A percentile compares a stretch with the other conserved stretches of the same genome.
Evolutionary conservation across 2,329 filamentous ascomycete genomes (phyloP).

Genomic region (Diaporthe longicolla): DNA sequence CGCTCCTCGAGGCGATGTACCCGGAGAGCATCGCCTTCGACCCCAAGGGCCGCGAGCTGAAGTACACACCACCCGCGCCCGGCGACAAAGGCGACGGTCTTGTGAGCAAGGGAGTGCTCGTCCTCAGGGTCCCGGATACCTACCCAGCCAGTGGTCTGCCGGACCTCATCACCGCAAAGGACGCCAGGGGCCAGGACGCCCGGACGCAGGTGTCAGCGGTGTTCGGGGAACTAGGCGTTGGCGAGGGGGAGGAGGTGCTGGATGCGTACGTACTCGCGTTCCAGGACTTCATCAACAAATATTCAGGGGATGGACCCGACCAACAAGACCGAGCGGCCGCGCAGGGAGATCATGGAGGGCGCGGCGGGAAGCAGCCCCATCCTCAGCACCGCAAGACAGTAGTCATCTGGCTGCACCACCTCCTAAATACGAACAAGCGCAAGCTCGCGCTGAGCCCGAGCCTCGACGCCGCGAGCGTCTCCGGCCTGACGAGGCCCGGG

Average conservation of each 20-base stretch:
- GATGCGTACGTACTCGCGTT: slow-evolving; percentile 20
- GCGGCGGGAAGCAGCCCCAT: not conserved
- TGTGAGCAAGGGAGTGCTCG: not conserved
- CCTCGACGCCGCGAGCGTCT: not conserved
- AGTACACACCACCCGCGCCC: not conserved
- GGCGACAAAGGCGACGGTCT: not conserved
- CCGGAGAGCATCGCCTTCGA: slow-evolving; percentile 19
- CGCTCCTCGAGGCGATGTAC: slow-evolving; percentile 18
- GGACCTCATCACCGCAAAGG: slow-evolving; percentile 18
- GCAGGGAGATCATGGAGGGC: not conserved
- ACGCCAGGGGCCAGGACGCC: not conserved
- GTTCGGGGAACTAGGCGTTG: not conserved
- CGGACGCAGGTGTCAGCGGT: not conserved
- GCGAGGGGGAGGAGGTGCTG: not conserved
- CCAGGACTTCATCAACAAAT: not conserved
- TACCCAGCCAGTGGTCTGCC: slow-evolving; percentile 4
- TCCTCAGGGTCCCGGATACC: slow-evolving; percentile 16
- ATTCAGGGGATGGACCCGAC: not conserved
- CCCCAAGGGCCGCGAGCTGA: not conserved
- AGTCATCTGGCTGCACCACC: slow-evolving; percentile 24
- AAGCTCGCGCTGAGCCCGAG: slow-evolving; percentile 9
- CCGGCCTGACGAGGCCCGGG: slow-evolving; percentile 14
- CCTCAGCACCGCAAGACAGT: not conserved
- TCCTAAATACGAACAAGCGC: slow-evolving; percentile 25
- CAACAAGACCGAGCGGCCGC: not conserved